Evolutionary conservation across 2,329 filamentous ascomycete species (phyloP), one percentile per base, ranked within the genome.

Genomic region (Botrytis deweyae): DNA sequence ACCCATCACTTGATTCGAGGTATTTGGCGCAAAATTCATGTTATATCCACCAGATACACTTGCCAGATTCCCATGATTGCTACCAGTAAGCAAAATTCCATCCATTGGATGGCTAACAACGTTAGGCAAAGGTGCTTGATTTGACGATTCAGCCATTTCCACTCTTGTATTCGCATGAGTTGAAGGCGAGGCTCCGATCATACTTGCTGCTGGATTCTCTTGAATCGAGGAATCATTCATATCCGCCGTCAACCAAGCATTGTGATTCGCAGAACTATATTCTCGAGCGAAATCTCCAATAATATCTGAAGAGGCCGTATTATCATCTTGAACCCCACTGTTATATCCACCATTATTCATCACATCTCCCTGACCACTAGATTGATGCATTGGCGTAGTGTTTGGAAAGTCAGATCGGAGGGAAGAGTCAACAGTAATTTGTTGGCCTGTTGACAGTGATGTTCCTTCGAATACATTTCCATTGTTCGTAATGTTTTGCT

Each of bases 11-110:
- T n/a, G 44, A 36, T 22, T 49, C 2, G 29, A 22, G 10, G 44
- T 42, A 3, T 42, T 55, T 40, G 46, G 46, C 49, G 22, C n/a
- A 33, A 58, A 33, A 22, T n/a, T 33, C 66, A 68, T 58, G 16
- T 58, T 68, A 20, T 42, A 68, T 33, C 49, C 49, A 68, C 49
- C 66, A 9, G 49, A 38, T 68, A 42, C 49, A 58, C 49, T 58
- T 29, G 20, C 12, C 1, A 33, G 9, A 22, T 42, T 22, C 2
- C n/a, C 25, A 4, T 25, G 10, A 7, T n/a, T 58, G 29, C 18
- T n/a, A 8, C 49, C 36, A 7, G 20, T 58, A n/a, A 58, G 42
- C 22, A 18, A 3, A 5, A n/a, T 4, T 3, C 12, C 25, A 44
- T 58, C n/a, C 7, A 22, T 52, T 58, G 16, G 25, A 68, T n/a